Percentiles rank a stretch among this genome's conserved stretches.
Evolutionary conservation across 768 basidiomycete species (phyloP).

Genomic region (Tylopilus subfusipes): DNA sequence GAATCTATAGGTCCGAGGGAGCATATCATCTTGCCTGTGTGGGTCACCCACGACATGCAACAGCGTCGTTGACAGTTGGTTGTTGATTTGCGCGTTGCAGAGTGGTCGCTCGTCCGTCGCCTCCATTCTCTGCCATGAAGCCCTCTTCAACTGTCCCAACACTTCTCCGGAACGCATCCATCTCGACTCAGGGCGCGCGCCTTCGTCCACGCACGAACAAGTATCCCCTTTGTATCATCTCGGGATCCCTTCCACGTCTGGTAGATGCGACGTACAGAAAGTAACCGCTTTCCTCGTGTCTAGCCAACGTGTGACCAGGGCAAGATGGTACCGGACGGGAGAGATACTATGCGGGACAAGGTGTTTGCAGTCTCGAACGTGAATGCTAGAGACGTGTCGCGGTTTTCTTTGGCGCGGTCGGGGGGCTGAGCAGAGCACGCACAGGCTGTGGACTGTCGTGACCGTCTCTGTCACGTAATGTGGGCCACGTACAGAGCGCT

Average conservation of each 20-base stretch:
- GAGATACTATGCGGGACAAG: conserved; percentile 31
- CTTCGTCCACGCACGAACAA: conserved; percentile 36
- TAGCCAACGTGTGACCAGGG: conserved; percentile 32
- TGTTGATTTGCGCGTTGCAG: conserved; percentile 8
- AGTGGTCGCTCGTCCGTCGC: conserved; percentile 18
- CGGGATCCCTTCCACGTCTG: conserved; percentile 43
- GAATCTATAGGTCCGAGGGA: conserved; percentile 35
- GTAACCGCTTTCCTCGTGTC: conserved; percentile 23
- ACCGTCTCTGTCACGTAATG: neutral
- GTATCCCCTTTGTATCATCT: conserved; percentile 47
- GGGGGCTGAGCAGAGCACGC: conserved; percentile 41
- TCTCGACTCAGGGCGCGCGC: conserved; percentile 19
- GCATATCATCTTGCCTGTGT: conserved; percentile 23
- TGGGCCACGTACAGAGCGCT: conserved; percentile 38
- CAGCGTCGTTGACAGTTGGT: conserved; percentile 17
- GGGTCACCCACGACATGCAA: conserved; percentile 21
- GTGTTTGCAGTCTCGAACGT: conserved; percentile 7
- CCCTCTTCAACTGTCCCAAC: conserved; percentile 33
- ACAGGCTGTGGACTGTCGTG: conserved; percentile 25
- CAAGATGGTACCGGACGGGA: conserved; percentile 50
- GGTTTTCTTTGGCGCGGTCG: conserved; percentile 29
- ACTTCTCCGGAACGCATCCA: conserved; percentile 53
- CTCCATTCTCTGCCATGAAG: conserved; percentile 39
- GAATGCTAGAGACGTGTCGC: conserved; percentile 50
- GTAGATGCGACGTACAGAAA: conserved; percentile 25